Evolutionary conservation across 257 asterid species (phyloP).

Genomic region (Solanum habrochaites): DNA sequence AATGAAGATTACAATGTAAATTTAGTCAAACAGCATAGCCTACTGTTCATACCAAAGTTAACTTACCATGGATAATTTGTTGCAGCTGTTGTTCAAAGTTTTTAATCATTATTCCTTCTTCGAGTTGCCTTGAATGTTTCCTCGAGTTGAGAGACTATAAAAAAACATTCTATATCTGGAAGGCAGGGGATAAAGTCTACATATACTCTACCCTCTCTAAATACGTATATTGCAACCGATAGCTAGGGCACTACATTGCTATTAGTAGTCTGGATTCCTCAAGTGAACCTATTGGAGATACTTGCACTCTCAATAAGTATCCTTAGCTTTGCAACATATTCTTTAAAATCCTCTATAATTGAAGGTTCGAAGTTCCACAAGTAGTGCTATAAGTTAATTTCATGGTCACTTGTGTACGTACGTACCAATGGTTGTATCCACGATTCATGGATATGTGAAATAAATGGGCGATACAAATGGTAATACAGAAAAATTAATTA

Average conservation of each 20-base stretch:
- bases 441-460: neutral
- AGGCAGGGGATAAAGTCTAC: neutral
- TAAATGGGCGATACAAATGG: neutral
- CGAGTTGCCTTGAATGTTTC: neutral
- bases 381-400: neutral
- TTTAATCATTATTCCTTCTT: no score
- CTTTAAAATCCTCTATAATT: neutral
- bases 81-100: neutral
- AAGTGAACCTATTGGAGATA: neutral
- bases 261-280: neutral
- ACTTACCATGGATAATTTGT: neutral
- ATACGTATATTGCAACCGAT: neutral
- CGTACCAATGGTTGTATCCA: neutral
- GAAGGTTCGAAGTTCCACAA: neutral
- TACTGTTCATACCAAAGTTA: neutral
- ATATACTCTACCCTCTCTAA: neutral
- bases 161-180: no score
- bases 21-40: neutral
- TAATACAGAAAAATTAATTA: neutral
- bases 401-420: no score
- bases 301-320: neutral
- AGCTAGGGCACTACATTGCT: neutral
- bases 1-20: neutral
- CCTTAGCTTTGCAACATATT: neutral
- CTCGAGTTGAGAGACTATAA: neutral